Percentiles rank a stretch among this genome's conserved stretches.
Evolutionary conservation across 208 protist species (phyloP).

Genomic region (Trypanosoma melophagium): DNA sequence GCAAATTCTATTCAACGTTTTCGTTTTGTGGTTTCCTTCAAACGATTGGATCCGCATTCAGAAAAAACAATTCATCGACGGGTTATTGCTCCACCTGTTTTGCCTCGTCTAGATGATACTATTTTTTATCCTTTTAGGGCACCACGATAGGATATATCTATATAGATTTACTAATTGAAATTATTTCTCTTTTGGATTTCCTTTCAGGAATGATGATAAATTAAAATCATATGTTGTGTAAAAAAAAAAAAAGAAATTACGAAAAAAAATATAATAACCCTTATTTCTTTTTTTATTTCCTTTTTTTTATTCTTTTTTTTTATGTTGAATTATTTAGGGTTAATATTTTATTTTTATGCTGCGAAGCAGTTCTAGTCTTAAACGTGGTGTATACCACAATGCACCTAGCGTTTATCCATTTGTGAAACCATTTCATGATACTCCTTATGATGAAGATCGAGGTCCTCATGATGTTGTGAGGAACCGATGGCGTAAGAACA

Average conservation of each 20-base stretch:
- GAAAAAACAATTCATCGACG: slow-evolving; percentile 42
- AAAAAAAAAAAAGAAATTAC: not conserved
- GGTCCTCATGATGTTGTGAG: slow-evolving; percentile 53
- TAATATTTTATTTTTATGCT: slow-evolving; percentile 23
- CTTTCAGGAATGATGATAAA: too few relatives aligned
- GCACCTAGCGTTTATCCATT: slow-evolving; percentile 85
- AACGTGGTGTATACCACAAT: slow-evolving; percentile 77
- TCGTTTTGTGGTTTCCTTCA: slow-evolving; percentile 54
- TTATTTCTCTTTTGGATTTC: too few relatives aligned
- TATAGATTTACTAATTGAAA: too few relatives aligned
- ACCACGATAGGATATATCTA: slow-evolving; percentile 1
- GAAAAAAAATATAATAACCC: slow-evolving; percentile 2
- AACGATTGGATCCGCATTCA: slow-evolving; percentile 41
- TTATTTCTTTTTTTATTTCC: not conserved
- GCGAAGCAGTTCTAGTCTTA: slow-evolving; percentile 22
- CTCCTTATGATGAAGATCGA: slow-evolving; percentile 82
- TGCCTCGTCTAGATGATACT: slow-evolving; percentile 56
- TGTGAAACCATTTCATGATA: slow-evolving; percentile 86
- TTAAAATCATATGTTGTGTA: too few relatives aligned
- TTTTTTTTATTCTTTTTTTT: not conserved
- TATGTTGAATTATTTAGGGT: not conserved
- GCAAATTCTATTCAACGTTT: slow-evolving; percentile 45
- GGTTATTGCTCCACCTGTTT: slow-evolving; percentile 61
- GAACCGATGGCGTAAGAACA: slow-evolving; percentile 32
- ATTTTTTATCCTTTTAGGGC: slow-evolving; percentile 78